A percentile compares a stretch with the other conserved stretches of the same genome.
These are phyloP conservation scores for Fraxinus platypoda DNA, from an alignment of 305 asterid species.

Conservation along the genomic window DNA sequence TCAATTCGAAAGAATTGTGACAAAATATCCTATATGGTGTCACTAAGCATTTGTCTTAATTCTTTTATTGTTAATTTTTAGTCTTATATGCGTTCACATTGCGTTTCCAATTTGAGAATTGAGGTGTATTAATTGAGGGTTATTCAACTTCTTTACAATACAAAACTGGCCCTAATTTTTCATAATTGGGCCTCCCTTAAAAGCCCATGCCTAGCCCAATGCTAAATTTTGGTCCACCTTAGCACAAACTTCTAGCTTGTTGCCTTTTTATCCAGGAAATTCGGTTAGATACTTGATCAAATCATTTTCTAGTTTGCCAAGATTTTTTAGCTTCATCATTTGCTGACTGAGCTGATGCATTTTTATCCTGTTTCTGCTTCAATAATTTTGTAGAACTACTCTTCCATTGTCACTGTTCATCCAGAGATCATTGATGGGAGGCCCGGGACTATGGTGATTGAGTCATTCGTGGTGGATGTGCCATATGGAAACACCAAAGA, in stretches of 20 bases:
- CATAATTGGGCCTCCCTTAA: not conserved
- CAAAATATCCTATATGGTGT: not conserved
- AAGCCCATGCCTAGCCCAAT: not conserved
- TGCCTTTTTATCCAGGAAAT: not conserved
- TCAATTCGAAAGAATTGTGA: not conserved
- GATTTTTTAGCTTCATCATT: not conserved
- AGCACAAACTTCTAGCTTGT: not conserved
- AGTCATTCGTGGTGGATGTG: constrained; percentile 79
- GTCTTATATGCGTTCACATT: not conserved
- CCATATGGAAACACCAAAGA: constrained; percentile 85
- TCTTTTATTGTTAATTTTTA: not conserved
- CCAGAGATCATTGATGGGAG: constrained; percentile 72
- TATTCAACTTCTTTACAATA: not conserved
- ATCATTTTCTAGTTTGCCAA: not conserved
- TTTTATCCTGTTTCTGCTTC: not conserved
- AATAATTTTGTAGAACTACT: constrained; percentile 58
- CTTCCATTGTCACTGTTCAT: constrained; percentile 69
- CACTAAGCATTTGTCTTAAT: not conserved
- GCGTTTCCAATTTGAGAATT: not conserved
- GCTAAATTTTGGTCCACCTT: not conserved
- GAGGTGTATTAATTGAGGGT: not conserved
- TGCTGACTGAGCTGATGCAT: not conserved
- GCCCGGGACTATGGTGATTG: constrained; percentile 74
- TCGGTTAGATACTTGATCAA: not conserved
- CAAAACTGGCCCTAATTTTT: not conserved